Evolutionary conservation across 2,329 filamentous ascomycete genomes (phyloP).

Genomic region (Venturia asperata): DNA sequence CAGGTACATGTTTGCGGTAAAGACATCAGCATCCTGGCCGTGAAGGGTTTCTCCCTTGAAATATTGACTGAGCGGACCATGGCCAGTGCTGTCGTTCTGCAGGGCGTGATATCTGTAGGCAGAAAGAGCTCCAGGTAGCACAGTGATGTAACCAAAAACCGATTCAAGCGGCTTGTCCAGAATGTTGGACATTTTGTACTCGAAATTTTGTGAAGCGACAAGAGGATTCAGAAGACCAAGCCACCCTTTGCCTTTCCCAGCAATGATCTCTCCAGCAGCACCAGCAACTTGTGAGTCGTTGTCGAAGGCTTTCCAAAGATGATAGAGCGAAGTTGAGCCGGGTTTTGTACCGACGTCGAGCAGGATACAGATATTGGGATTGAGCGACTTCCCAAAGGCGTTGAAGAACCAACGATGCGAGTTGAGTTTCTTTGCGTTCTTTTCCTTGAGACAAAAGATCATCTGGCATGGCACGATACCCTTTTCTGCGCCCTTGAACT

Average conservation of each 20-base stretch:
- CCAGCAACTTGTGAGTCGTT: constrained; percentile 96
- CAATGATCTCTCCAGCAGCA: constrained; percentile 95
- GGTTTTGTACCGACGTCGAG: constrained; percentile 95
- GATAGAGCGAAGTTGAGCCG: constrained; percentile 83
- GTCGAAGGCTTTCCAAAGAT: constrained; percentile 98
- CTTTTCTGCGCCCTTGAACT: constrained; percentile 99
- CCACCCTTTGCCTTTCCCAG: constrained; percentile 83
- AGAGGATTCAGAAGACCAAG: constrained; percentile 83
- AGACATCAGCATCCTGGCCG: constrained; percentile 91
- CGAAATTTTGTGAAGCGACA: constrained; percentile 95
- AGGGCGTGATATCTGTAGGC: constrained; percentile 93
- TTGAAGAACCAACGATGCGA: constrained; percentile 99
- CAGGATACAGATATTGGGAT: constrained; percentile 93
- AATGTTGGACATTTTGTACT: constrained; percentile 99
- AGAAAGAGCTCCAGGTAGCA: constrained; percentile 87
- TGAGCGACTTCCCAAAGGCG: constrained; percentile 84
- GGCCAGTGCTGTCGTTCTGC: constrained; percentile 92
- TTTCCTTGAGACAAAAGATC: constrained; percentile 97
- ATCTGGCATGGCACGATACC: constrained; percentile 97
- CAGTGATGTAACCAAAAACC: constrained; percentile 96
- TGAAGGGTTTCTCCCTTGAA: constrained; percentile 98
- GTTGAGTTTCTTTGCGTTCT: constrained; percentile 96
- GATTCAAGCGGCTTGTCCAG: constrained; percentile 95
- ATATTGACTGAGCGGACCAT: constrained; percentile 92
- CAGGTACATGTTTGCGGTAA: constrained; percentile 94